Base-by-base conservation (phyloP, 257 asterid genomes). In the Nicotiana tomentosiformis region DNA sequence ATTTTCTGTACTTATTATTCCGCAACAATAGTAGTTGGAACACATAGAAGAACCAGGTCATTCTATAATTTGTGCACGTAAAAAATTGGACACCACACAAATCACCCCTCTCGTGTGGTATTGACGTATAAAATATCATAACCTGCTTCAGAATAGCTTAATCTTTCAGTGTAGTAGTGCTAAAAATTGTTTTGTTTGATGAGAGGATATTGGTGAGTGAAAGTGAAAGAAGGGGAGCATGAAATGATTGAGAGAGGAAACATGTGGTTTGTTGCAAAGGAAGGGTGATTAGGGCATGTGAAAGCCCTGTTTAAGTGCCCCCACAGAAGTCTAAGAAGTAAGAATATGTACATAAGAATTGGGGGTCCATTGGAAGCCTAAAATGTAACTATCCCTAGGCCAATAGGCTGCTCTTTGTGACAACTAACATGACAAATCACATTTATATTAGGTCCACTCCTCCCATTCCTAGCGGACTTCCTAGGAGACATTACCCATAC, bases 221-320 rank as follows among this genome's bases (percentile, higher is more conserved):
- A 56, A 82, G 35, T 2, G 5, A 58, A 39, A 26, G 15, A 23
- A 0, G 29, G 18, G 80, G 66, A 82, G 43, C 77, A 66, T n/a
- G 68, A 78, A 32, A 57, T 80, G 84, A 87, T 85, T 83, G 80
- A 62, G 55, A 17, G 58, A 81, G 82, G 87, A 76, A 51, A 76
- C 91, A 89, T 92, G 92, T 89, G 93, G 83, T 65, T 66, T 83
- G 83, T 56, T 65, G 55, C 35, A 66, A 77, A 57, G 62, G 80
- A 83, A 57, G 83, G 76, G 83, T 78, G 80, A 83, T 83, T 83
- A 78, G 83, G 66, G 80, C 86, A 83, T 69, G 95, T 91, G 95
- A 87, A 66, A 74, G 66, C 37, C 80, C 70, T 83, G 86, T 80
- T 88, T 77, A 83, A 78, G 56, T 68, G 87, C 66, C 87, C 91